Evolutionary conservation across 2,329 filamentous ascomycete species (phyloP).

Genomic region (Cladosporium halotolerans): DNA sequence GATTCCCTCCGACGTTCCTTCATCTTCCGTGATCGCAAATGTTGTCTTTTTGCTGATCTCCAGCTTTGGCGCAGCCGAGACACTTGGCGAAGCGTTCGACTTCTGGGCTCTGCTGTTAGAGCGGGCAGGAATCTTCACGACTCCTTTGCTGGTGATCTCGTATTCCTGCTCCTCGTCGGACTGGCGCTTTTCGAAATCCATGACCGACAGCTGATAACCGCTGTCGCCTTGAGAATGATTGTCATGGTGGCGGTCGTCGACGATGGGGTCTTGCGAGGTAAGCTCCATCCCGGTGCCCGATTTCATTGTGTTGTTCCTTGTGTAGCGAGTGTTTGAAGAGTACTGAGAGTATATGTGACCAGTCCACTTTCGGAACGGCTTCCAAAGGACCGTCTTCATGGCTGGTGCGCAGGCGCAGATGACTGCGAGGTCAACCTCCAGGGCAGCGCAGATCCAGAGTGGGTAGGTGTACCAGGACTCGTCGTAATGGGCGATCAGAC

Average conservation of each 20-base stretch:
- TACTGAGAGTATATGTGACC: neutral
- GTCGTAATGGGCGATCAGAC: conserved; percentile 34
- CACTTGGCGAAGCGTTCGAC: neutral
- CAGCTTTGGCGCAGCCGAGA: neutral
- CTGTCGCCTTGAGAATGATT: neutral
- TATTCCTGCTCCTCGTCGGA: neutral
- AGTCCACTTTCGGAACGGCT: neutral
- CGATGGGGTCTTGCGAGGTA: conserved; percentile 4
- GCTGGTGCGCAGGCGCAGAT: conserved; percentile 35
- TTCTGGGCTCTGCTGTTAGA: neutral
- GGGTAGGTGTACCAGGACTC: conserved; percentile 42
- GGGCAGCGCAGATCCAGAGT: conserved; percentile 41
- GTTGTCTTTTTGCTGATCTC: neutral
- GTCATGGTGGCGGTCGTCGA: neutral
- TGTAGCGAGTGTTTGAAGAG: neutral
- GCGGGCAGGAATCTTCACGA: neutral
- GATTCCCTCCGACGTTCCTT: too few relatives aligned
- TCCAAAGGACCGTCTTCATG: conserved; percentile 27
- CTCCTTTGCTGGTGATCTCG: neutral
- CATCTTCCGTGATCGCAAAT: neutral
- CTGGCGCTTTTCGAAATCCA: neutral
- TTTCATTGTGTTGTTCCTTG: neutral
- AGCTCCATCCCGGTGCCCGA: neutral
- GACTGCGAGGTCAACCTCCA: conserved; percentile 43
- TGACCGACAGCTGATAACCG: neutral